These are phyloP conservation scores for Neoboletus brunneissimus DNA, from an alignment of 768 basidiomycete genomes.

Conservation along the genomic window DNA sequence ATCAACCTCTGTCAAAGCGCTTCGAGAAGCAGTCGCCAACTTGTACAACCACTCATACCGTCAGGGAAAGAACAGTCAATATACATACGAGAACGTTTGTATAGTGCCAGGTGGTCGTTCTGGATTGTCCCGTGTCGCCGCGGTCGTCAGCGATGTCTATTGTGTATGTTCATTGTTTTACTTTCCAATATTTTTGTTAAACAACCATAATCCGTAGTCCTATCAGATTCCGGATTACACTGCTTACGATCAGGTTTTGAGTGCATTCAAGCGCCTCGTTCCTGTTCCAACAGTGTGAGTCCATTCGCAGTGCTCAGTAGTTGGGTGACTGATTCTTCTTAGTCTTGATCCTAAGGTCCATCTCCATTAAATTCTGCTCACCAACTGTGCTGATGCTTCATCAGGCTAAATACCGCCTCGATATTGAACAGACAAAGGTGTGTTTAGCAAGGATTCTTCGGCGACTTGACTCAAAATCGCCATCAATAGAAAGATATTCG, in stretches of 20 bases:
- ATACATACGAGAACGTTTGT: slow-evolving; percentile 90
- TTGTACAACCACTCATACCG: slow-evolving; percentile 89
- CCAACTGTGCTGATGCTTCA: slow-evolving; percentile 3
- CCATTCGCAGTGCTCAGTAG: background rate
- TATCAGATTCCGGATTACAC: slow-evolving; percentile 94
- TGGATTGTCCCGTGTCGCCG: slow-evolving; percentile 86
- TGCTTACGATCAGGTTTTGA: slow-evolving; percentile 79
- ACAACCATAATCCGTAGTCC: slow-evolving; percentile 41
- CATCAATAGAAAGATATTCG: slow-evolving; percentile 65
- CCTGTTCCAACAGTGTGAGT: slow-evolving; percentile 87
- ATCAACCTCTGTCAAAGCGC: slow-evolving; percentile 40
- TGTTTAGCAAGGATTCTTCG: background rate
- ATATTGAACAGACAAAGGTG: slow-evolving; percentile 78
- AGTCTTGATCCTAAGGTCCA: slow-evolving; percentile 48
- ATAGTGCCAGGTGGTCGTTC: slow-evolving; percentile 94
- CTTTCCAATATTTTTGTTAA: background rate
- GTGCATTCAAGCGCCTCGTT: slow-evolving; percentile 84
- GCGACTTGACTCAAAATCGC: background rate
- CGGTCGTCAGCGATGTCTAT: slow-evolving; percentile 89
- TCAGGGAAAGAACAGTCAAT: slow-evolving; percentile 74
- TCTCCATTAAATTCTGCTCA: slow-evolving; percentile 1
- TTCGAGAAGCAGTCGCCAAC: slow-evolving; percentile 87
- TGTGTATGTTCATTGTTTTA: slow-evolving; percentile 43
- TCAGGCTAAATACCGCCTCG: slow-evolving; percentile 67
- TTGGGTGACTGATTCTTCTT: slow-evolving; percentile 1